These are phyloP conservation scores for Arachis stenosperma DNA, from an alignment of 306 rosid species.

Conservation along the genomic window DNA sequence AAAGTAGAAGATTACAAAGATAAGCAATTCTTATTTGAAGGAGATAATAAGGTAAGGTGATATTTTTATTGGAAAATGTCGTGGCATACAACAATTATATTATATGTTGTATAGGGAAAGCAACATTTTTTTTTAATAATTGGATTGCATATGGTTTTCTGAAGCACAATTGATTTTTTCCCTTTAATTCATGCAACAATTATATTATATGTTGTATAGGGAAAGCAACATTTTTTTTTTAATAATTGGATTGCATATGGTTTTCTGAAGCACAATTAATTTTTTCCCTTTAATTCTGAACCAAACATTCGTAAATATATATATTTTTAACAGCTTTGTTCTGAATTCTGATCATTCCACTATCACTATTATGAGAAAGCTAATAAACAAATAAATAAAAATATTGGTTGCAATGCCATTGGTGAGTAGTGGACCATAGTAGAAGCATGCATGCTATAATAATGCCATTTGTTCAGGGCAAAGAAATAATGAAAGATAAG, in stretches of 20 bases:
- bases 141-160: not conserved
- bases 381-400: too few relatives aligned
- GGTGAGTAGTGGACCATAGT: not conserved
- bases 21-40: not conserved
- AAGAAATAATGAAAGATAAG: not conserved
- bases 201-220: not conserved
- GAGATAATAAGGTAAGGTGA: not conserved
- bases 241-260: not conserved
- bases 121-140: not conserved
- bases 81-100: not conserved
- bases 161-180: not conserved
- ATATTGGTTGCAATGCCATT: too few relatives aligned
- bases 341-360: not conserved
- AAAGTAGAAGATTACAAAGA: not conserved
- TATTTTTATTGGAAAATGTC: not conserved
- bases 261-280: not conserved
- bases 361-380: too few relatives aligned
- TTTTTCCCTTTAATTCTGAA: not conserved
- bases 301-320: not conserved
- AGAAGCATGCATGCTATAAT: not conserved
- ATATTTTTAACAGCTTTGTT: not conserved
- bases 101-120: not conserved
- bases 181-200: not conserved
- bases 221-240: not conserved
- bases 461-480: conserved; percentile 15